Evolutionary conservation across 164 flowering plant species (phyloP), one percentile per base, ranked within the genome.

Genomic region (Protea cynaroides): DNA sequence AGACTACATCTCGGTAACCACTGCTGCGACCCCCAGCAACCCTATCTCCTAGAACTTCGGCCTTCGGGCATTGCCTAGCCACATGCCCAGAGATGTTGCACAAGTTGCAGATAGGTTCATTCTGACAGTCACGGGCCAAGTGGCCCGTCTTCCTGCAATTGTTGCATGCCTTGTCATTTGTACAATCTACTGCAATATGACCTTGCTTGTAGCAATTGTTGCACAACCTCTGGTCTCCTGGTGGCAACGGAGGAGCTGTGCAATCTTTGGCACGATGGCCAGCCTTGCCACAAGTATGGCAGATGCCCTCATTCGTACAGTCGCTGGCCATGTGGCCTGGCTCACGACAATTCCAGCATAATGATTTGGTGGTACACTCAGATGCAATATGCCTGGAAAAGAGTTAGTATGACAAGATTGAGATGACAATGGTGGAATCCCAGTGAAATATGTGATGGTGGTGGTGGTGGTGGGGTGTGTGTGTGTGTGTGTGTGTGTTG

Each of bases 191-290:
- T 17, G 90, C 86, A 14, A 81, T 63, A 68, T 85, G 93, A 7
- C 93, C 93, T 66, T 78, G 93, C 80, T 85, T 85, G 65, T 71
- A 85, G 78, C 93, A 87, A 74, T 87, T 87, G 72, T 83, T 83
- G 81, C 93, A 82, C 65, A 87, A 64, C 75, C 84, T 87, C 76
- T 73, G 29, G 61, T 87, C 92, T 4, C 89, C 85, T 46, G 81
- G 81, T 4, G 88, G 80, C 53, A 74, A 58, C 25, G 58, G 69
- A n/a, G 83, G 77, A 63, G 67, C 67, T 0, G 79, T 22, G 75
- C 93, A 87, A 18, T 87, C 93, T 60, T 79, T 74, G 38, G 90
- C 88, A 51, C 72, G 85, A 44, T 78, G 85, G n/a, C 88, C 88
- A 21, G 80, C 71, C 73, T 77, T 84, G 47, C 85, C 85, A 66